These are phyloP conservation scores for Grifola frondosa DNA, from an alignment of 1,284 basidiomycete species.

Conservation along the genomic window DNA sequence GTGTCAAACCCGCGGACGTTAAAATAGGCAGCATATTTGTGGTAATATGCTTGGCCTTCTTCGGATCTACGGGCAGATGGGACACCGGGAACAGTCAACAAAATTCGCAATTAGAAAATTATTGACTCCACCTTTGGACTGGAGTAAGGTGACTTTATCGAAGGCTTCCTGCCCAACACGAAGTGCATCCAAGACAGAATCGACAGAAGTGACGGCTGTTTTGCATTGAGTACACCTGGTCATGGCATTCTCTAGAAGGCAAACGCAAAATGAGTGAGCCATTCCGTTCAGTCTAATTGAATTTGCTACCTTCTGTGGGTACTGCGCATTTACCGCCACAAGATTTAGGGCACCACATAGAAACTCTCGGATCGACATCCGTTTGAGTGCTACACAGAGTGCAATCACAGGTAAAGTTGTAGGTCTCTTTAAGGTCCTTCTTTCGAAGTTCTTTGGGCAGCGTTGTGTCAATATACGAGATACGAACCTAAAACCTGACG, in stretches of 20 bases:
- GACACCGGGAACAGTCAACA: no score
- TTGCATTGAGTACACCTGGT: conserved; percentile 64
- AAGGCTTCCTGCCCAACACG: conserved; percentile 69
- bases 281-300: conserved; percentile 6
- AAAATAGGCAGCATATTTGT: conserved; percentile 66
- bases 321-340: conserved; percentile 62
- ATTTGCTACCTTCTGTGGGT: conserved; percentile 53
- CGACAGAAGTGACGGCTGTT: conserved; percentile 45
- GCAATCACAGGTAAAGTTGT: conserved; percentile 82
- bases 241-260: conserved; percentile 47
- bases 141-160: conserved; percentile 63
- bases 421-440: conserved; percentile 64
- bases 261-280: no score
- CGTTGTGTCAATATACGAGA: conserved; percentile 85
- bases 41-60: conserved; percentile 58
- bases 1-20: conserved; percentile 50
- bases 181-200: conserved; percentile 57
- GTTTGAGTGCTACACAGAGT: conserved; percentile 44
- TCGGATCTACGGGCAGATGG: conserved; percentile 47
- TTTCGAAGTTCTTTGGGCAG: conserved; percentile 61
- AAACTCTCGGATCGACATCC: conserved; percentile 65
- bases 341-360: conserved; percentile 62
- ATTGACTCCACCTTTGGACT: conserved; percentile 48
- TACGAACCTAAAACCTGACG: conserved; percentile 47
- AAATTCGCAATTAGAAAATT: no score